Base-by-base conservation (phyloP, 2,329 filamentous ascomycete species). In the Triangularia setosa region DNA sequence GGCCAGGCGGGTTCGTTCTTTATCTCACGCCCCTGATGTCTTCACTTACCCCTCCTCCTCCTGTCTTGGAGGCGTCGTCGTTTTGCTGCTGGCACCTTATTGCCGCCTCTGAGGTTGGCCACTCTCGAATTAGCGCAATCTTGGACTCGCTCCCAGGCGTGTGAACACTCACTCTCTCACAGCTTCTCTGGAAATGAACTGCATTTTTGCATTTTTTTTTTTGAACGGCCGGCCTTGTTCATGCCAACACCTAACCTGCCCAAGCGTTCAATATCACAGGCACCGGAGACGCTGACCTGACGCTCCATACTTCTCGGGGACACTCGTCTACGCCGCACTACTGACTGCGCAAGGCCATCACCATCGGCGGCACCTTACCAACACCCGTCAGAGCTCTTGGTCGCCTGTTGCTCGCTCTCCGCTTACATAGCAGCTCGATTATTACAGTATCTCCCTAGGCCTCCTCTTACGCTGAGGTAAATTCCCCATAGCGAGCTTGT, bases 171-270 rank as follows among this genome's bases (percentile, higher is more conserved):
- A n/a, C n/a, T n/a, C 44, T 24, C 44, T 6, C 44, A 7, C 44
- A 52, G 44, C 21, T 24, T 21, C 48, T 18, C 57, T 57, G 62
- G 61, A 68, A 68, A 66, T 66, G 64, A 61, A 64, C 52, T 53
- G 57, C 54, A 57, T 57, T 48, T 58, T 54, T n/a, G n/a, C 52
- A 55, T 55, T 25, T 55, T 25, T 58, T 55, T 25, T 55, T 25
- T 58, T 28, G 8, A 33, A 18, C 40, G 28, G 14, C 53, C 28
- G 58, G 52, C 18, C 56, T 40, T 60, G 40, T 64, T 62, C 61
- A 65, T 62, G 58, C 63, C 23, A n/a, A 54, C 4, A 44, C 18
- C 24, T n/a, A n/a, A n/a, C n/a, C n/a, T n/a, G n/a, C n/a, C n/a
- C 52, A 55, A 55, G 52, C 52, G 27, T n/a, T 9, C 52, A 55